Percentiles rank a stretch among this genome's conserved stretches.
Conservation (phyloP, 179 eudicot genomes). For the Silene vulgaris region DNA sequence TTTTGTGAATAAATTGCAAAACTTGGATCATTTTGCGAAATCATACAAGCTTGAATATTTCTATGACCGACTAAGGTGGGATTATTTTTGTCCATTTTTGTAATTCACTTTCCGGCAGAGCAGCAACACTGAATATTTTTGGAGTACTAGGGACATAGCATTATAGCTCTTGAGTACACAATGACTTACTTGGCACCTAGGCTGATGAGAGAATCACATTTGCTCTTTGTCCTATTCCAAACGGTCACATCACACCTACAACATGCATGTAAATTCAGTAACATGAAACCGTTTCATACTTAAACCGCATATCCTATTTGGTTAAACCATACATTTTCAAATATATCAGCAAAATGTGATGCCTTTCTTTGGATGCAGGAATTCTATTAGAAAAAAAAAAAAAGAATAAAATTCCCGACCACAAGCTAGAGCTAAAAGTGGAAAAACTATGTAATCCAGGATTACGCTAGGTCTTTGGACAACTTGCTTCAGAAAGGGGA, state of each 20-base stretch:
- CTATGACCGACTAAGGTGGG: too few relatives aligned
- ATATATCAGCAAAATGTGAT: not conserved
- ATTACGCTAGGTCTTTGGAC: not conserved
- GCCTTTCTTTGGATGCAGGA: not conserved
- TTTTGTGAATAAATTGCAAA: too few relatives aligned
- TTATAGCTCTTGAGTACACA: not conserved
- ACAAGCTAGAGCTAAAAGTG: not conserved
- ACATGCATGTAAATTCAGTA: conserved; percentile 11
- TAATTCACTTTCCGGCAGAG: too few relatives aligned
- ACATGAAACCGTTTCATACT: not conserved
- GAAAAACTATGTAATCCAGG: not conserved
- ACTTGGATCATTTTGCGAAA: too few relatives aligned
- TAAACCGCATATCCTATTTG: not conserved
- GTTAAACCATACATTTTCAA: not conserved
- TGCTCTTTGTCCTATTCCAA: conserved; percentile 96
- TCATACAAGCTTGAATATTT: too few relatives aligned
- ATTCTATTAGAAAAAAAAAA: not conserved
- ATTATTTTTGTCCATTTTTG: too few relatives aligned
- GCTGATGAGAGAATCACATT: conserved; percentile 86
- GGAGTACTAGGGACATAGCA: not conserved
- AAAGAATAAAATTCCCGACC: not conserved
- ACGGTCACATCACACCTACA: conserved; percentile 80
- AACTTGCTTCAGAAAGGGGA: not conserved
- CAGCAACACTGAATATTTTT: not conserved
- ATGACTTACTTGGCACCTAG: conserved; percentile 86